Base-by-base conservation (phyloP, 441 rosid species). In the Erodium texanum region DNA sequence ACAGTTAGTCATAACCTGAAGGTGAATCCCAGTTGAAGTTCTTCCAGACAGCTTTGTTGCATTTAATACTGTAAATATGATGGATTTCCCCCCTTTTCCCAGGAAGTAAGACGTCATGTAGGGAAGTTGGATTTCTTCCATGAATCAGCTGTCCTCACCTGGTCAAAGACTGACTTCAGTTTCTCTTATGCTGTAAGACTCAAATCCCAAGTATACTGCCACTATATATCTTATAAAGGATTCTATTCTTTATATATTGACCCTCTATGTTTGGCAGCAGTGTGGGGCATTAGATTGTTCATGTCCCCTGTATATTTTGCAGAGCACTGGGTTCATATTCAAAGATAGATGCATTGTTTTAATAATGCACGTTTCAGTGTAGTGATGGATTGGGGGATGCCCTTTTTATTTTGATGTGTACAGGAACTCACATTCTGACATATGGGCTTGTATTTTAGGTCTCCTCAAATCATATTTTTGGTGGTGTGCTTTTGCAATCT, bases 401-500 rank as follows among this genome's bases (percentile, higher is more conserved):
- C 65, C 70, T n/a, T n/a, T n/a, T 50, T 56, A 62, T 65, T 5
- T 29, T 10, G 6, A 61, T 32, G 14, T 24, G 29, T 41, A 14
- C 10, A 24, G 5, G n/a, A 64, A 64, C 8, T 59, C 63, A 70
- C 0, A 38, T 58, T 38, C 7, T 23, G 23, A 41, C 64, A 64
- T 63, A 43, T 43, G 15, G 10, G 15, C 50, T 20, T 68, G 67
- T 71, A 67, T 54, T 62, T 62, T 70, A 96, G 99, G 90, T 86
- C 16, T 74, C 92, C 65, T 72, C 89, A 9, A 76, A 79, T 77
- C 78, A 80, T 74, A 80, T 88, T 74, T 76, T 74, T 74, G 99
- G 99, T 52, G 84, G 87, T 36, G 85, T 91, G 66, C 85, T 96
- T 67, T 78, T 96, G 82, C 97, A 87, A 78, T 81, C 98, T 72